Evolutionary conservation across 768 basidiomycete species (phyloP), one percentile per base, ranked within the genome.

Genomic region (Calocybe cyanea): DNA sequence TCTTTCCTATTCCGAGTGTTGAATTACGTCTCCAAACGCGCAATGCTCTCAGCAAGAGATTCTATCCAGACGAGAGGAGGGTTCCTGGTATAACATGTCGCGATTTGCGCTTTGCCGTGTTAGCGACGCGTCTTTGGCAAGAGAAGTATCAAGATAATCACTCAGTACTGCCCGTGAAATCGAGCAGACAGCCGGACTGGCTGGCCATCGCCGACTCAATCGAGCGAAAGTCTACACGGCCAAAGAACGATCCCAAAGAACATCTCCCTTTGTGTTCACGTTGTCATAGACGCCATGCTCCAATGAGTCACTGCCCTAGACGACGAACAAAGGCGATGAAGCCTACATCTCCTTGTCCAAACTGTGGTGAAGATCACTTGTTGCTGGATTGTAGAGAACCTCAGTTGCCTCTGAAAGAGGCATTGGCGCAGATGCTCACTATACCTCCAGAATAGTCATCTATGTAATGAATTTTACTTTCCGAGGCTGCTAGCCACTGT

Each of bases 21-120:
- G 45, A 43, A 9, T 4, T 65, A 21, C 39, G 45, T 9, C 50
- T 57, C 7, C 53, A 53, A 20, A 68, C 66, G 0, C 59, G 67
- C 48, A 56, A 53, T 11, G 60, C 62, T 15, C 30, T 18, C 54
- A 52, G 7, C 48, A 49, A 4, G n/a, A 11, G 6, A 28, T 11
- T 28, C 6, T 28, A 5, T 28, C 25, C 25, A 5, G 25, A 28
- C n/a, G n/a, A n/a, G n/a, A n/a, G 43, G 3, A n/a, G n/a, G n/a
- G n/a, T n/a, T n/a, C 65, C 76, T 0, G 73, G 77, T 10, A 68
- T 80, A 35, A 80, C 80, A 0, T 55, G 62, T 4, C 74, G 74
- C 23, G 80, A 82, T 50, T 45, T 78, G 24, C 74, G 78, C 37
- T 28, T 28, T 5, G 25, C 25, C 11, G 25, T 28, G 11, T 28